These are phyloP conservation scores for Claviceps sp. DNA, from an alignment of 2,329 filamentous ascomycete species.

Conservation along the genomic window DNA sequence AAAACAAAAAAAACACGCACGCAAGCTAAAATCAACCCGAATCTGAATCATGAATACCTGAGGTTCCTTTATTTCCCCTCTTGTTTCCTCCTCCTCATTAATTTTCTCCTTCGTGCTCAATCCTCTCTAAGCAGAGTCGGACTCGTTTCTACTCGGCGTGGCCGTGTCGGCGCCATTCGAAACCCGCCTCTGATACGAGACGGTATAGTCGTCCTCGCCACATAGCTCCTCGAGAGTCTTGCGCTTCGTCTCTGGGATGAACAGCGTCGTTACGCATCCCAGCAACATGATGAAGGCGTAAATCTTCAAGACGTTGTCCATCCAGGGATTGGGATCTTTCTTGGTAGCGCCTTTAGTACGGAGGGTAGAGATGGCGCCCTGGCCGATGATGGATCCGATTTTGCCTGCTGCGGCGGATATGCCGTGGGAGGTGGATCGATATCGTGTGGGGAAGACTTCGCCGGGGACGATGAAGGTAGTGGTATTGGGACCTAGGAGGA, in stretches of 20 bases:
- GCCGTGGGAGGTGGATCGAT: conserved; percentile 43
- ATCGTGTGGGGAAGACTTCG: conserved; percentile 43
- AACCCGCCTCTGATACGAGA: background rate
- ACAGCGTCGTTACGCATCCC: conserved; percentile 52
- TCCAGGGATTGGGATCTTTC: conserved; percentile 42
- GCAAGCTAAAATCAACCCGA: too few species aligned
- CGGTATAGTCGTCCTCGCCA: conserved; percentile 21
- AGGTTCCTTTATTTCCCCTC: too few species aligned
- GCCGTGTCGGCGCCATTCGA: background rate
- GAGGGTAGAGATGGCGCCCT: conserved; percentile 43
- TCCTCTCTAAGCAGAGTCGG: conserved; percentile 1
- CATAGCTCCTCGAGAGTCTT: conserved; percentile 56
- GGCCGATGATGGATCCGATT: conserved; percentile 42
- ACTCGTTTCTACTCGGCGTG: conserved; percentile 1
- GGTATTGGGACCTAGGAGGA: conserved; percentile 31
- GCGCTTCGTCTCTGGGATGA: conserved; percentile 63
- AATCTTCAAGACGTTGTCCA: conserved; percentile 67
- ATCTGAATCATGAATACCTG: too few species aligned
- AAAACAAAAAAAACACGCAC: background rate
- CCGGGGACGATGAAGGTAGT: conserved; percentile 45
- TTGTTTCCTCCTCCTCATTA: background rate
- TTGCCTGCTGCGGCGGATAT: conserved; percentile 43
- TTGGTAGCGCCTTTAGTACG: conserved; percentile 30
- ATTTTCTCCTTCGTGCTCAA: background rate
- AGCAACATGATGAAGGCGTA: conserved; percentile 64